These are phyloP conservation scores for Oidium heveae DNA, from an alignment of 2,329 filamentous ascomycete species.

Conservation along the genomic window DNA sequence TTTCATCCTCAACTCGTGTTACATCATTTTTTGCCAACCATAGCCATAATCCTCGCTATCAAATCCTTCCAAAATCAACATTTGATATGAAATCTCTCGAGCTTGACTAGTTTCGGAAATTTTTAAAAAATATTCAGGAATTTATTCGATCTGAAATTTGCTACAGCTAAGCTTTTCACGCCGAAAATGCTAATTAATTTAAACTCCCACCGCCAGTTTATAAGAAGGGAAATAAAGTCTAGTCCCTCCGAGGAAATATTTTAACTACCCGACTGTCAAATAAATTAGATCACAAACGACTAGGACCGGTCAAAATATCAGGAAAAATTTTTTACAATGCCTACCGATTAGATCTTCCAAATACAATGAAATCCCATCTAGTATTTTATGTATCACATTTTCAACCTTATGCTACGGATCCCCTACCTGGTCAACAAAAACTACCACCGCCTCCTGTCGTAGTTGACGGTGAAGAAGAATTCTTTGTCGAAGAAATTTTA, in stretches of 20 bases:
- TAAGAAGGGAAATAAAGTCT: not conserved
- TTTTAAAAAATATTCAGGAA: not conserved
- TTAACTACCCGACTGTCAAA: not conserved
- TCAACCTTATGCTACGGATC: not conserved
- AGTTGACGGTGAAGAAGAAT: not conserved
- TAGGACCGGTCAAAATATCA: not conserved
- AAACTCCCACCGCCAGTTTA: not conserved
- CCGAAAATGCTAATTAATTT: not conserved
- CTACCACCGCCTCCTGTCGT: not conserved
- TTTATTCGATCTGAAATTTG: not conserved
- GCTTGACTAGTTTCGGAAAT: not conserved
- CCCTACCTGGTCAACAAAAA: not conserved
- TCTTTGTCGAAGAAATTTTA: not conserved
- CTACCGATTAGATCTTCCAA: slow-evolving; percentile 1
- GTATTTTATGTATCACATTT: slow-evolving; percentile 2
- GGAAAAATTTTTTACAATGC: not conserved
- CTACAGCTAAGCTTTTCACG: not conserved
- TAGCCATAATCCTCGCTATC: not conserved
- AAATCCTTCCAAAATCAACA: not conserved
- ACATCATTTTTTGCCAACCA: not conserved
- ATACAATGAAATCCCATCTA: not conserved
- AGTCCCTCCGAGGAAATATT: not conserved
- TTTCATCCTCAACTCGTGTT: not conserved
- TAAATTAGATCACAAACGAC: not conserved
- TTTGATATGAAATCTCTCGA: not conserved